Percentiles rank a stretch among this genome's conserved stretches.
phyloP scores from a whole-genome alignment of 2,329 filamentous ascomycete genomes.

The Plenodomus tracheiphilus region DNA sequence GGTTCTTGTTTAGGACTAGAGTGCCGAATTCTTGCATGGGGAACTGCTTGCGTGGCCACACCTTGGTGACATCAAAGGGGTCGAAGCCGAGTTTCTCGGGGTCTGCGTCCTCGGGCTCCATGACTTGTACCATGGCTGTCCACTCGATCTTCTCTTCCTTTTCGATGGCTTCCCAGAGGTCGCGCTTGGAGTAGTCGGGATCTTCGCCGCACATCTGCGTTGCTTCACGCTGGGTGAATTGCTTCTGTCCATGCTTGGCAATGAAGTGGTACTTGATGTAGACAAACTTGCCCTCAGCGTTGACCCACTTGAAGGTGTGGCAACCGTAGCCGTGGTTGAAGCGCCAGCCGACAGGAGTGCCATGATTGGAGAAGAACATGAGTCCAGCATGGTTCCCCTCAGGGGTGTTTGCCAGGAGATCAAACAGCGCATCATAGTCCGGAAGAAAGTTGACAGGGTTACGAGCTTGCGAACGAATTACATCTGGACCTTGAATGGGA shows the following conservation, averaged over 20 bases:
- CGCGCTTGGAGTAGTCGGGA: conserved; percentile 55
- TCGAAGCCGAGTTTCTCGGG: conserved; percentile 57
- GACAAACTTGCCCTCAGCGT: conserved; percentile 53
- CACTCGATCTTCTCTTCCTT: conserved; percentile 48
- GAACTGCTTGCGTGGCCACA: conserved; percentile 55
- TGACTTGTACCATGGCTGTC: conserved; percentile 52
- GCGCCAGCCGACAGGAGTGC: conserved; percentile 53
- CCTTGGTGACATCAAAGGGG: conserved; percentile 58
- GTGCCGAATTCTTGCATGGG: conserved; percentile 56
- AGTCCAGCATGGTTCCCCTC: conserved; percentile 54
- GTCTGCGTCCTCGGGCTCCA: conserved; percentile 52
- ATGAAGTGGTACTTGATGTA: conserved; percentile 58
- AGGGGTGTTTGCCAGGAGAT: conserved; percentile 54
- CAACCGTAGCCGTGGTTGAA: conserved; percentile 49
- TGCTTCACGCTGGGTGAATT: conserved; percentile 52
- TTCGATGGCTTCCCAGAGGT: conserved; percentile 52
- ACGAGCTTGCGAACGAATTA: conserved; percentile 53
- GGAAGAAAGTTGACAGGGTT: conserved; percentile 55
- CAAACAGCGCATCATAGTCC: conserved; percentile 54
- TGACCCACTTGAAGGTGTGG: conserved; percentile 55
- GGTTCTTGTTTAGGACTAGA: conserved; percentile 58
- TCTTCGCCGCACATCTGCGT: conserved; percentile 53
- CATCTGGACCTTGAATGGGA: conserved; percentile 52
- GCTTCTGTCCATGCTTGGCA: conserved; percentile 53
- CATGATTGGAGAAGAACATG: conserved; percentile 57